Evolutionary conservation across 139 green algal genomes (phyloP).

Genomic region (Auxenochlorella protothecoides): DNA sequence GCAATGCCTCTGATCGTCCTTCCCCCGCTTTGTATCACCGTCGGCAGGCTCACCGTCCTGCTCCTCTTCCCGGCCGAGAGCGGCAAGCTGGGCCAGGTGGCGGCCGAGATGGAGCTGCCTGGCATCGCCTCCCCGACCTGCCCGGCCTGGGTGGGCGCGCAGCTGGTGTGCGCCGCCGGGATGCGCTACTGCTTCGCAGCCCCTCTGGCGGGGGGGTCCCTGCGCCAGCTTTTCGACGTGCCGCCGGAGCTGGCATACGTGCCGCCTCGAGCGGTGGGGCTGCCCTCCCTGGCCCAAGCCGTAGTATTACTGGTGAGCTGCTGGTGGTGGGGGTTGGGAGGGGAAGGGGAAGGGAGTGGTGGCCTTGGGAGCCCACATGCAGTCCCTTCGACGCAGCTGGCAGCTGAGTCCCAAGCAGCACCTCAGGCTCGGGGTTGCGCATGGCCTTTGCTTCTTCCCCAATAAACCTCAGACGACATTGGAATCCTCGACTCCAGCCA

Average conservation of each 20-base stretch:
- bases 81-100: slow-evolving; percentile 2
- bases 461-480: no score
- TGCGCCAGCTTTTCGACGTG: slow-evolving; percentile 20
- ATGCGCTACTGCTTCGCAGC: slow-evolving; percentile 21
- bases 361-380: no score
- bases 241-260: slow-evolving; percentile 19
- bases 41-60: no score
- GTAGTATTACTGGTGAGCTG: background rate
- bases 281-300: slow-evolving; percentile 1
- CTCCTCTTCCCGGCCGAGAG: no score
- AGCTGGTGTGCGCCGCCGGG: slow-evolving; percentile 21
- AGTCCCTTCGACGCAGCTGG: no score
- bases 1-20: no score
- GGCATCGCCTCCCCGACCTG: slow-evolving; percentile 6
- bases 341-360: no score
- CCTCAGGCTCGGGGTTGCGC: no score
- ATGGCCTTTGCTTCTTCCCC: no score
- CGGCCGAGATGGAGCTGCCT: slow-evolving; percentile 20
- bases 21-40: no score
- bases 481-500: no score
- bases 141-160: slow-evolving; percentile 26
- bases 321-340: background rate
- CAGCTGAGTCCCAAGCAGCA: no score
- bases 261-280: slow-evolving; percentile 2
- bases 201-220: background rate